Conservation (phyloP, 2,329 filamentous ascomycete genomes). For the Colletotrichum sp. region DNA sequence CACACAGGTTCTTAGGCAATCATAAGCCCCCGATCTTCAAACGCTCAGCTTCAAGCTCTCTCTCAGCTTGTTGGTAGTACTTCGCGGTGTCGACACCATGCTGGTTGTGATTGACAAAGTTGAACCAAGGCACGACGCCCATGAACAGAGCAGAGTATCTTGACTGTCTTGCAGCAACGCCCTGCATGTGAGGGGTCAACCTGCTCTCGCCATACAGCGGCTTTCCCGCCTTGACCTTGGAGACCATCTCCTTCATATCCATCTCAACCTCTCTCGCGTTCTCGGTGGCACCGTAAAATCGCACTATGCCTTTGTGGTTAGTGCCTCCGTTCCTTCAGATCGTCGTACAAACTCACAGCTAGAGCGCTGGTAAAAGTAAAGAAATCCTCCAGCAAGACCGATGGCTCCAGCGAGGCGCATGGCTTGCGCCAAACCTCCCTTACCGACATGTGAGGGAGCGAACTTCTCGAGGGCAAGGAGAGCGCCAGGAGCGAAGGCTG, state of each 20-base stretch:
- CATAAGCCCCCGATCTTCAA: background rate
- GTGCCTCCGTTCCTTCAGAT: background rate
- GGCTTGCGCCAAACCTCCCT: slow-evolving; percentile 79
- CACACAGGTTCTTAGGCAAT: background rate
- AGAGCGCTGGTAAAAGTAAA: slow-evolving; percentile 86
- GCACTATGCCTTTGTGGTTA: slow-evolving; percentile 59
- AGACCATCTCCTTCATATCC: slow-evolving; percentile 99
- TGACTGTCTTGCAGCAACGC: slow-evolving; percentile 89
- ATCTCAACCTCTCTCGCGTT: slow-evolving; percentile 91
- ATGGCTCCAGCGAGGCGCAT: slow-evolving; percentile 81
- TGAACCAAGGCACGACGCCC: slow-evolving; percentile 93
- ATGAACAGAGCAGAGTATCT: slow-evolving; percentile 86
- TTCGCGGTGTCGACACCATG: slow-evolving; percentile 98
- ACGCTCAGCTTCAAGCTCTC: slow-evolving; percentile 83
- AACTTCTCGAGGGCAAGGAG: slow-evolving; percentile 84
- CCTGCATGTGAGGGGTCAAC: slow-evolving; percentile 89
- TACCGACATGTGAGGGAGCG: slow-evolving; percentile 83
- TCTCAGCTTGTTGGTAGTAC: slow-evolving; percentile 95
- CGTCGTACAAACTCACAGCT: slow-evolving; percentile 63
- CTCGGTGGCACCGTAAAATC: slow-evolving; percentile 95
- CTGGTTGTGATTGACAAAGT: slow-evolving; percentile 95
- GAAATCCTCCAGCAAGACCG: slow-evolving; percentile 78
- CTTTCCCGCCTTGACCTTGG: slow-evolving; percentile 91
- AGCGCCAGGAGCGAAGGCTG: slow-evolving; percentile 73
- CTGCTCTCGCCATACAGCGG: slow-evolving; percentile 83